Conservation (phyloP, 2,329 filamentous ascomycete species). For the Claviceps capensis region DNA sequence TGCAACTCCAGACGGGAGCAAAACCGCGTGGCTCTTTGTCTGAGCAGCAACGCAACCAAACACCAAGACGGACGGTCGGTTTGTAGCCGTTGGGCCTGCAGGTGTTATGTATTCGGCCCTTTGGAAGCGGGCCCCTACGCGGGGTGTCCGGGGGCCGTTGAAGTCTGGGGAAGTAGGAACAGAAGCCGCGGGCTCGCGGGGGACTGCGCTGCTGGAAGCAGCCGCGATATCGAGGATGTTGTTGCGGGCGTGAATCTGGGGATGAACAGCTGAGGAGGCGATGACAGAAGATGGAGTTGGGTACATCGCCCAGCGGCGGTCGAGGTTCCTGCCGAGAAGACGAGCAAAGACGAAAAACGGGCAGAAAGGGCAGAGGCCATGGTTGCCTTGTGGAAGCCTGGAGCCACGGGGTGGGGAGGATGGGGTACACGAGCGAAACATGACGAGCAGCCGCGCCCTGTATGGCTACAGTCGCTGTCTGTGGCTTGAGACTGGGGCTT, state of each 20-base stretch:
- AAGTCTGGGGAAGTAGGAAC: conserved; percentile 8
- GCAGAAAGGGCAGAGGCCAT: not conserved
- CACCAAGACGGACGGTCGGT: conserved; percentile 8
- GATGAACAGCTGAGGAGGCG: not conserved
- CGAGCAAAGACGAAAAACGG: not conserved
- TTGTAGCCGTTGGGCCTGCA: conserved; percentile 15
- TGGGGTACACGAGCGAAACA: conserved; percentile 2
- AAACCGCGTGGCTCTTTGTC: conserved; percentile 7
- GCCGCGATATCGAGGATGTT: not conserved
- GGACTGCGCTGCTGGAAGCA: not conserved
- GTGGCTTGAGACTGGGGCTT: not conserved
- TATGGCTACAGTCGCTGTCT: not conserved
- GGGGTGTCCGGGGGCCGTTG: conserved; percentile 7
- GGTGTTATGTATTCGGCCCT: conserved; percentile 22
- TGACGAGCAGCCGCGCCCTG: not conserved
- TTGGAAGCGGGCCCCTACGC: conserved; percentile 20
- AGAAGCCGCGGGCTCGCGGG: conserved; percentile 1
- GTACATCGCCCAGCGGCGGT: not conserved
- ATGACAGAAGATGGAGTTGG: not conserved
- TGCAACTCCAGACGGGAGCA: conserved; percentile 4
- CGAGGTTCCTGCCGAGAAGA: not conserved
- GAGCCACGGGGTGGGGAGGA: not conserved
- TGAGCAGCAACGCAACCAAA: conserved; percentile 4
- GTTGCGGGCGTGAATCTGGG: not conserved
- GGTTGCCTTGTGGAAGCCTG: not conserved